These are phyloP conservation scores for Stropharia rugosoannulata DNA, from an alignment of 768 basidiomycete species.

Conservation along the genomic window DNA sequence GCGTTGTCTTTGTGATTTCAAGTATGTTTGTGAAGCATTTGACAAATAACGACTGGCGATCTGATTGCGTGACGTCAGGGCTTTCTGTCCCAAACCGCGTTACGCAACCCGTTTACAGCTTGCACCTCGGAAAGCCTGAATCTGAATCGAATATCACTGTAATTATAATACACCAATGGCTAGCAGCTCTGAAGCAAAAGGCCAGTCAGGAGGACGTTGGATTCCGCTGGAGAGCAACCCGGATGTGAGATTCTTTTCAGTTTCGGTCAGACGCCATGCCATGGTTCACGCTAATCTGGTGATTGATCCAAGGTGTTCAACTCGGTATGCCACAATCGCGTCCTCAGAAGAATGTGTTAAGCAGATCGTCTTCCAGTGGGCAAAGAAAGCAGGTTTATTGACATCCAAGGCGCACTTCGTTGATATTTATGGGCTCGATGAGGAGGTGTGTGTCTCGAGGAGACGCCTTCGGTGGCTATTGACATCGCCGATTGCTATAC, in stretches of 20 bases:
- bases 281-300: background rate
- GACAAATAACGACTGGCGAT: no score
- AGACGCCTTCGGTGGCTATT: background rate
- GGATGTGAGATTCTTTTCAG: conserved; percentile 23
- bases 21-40: no score
- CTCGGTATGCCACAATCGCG: conserved; percentile 28
- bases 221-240: conserved; percentile 82
- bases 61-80: no score
- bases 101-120: no score
- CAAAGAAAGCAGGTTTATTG: conserved; percentile 63
- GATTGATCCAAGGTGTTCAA: conserved; percentile 42
- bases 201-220: conserved; percentile 47
- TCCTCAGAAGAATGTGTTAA: background rate
- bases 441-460: conserved; percentile 41
- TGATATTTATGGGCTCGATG: conserved; percentile 75
- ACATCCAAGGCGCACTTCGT: conserved; percentile 50
- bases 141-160: no score
- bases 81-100: no score
- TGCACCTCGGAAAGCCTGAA: no score
- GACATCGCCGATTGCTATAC: background rate
- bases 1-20: no score
- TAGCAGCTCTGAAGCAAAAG: background rate
- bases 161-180: background rate
- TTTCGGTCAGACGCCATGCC: background rate
- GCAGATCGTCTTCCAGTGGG: conserved; percentile 47